Base-by-base conservation (phyloP, 2,329 filamentous ascomycete genomes). In the Cytospora schulzeri region DNA sequence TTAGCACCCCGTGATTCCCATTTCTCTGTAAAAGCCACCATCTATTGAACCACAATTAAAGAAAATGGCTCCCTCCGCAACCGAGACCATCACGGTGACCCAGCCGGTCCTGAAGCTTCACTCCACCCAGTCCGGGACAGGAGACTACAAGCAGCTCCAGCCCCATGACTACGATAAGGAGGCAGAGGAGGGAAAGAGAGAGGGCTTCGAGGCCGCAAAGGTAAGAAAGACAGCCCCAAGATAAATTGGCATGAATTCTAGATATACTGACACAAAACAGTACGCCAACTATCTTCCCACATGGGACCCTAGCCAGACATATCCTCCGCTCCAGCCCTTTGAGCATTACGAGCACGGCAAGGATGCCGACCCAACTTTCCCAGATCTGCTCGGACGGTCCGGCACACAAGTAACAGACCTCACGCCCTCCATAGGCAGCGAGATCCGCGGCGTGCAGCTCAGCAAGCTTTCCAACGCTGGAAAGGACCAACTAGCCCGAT, bases 301-400 rank as follows among this genome's bases (percentile, higher is more conserved):
- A 0, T 90, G 86, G 86, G 79, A 87, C 69, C 79, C 81, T 61
- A 80, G 84, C 68, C 81, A 85, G 75, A 80, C 79, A 65, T 88
- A 86, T 70, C 80, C 87, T 58, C 85, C 88, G 8, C 80, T 89
- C 24, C 77, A 87, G 70, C 83, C 81, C 0, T 91, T 91, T 69
- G 83, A 89, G 72, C 87, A 90, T 71, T 82, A 83, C 66, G 88
- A 92, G 67, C 89, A 89, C 71, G 89, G 88, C 68, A 86, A 87
- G 70, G 86, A 90, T 69, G 89, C 89, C 45, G 87, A 91, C 72
- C 76, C 82, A 9, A 76, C 79, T 2, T 90, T 86, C 71, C 81
- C 83, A 0, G 88, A 91, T 67, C 83, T 92, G 19, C 77, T 91
- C 3, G 77, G 79, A n/a, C 59, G 38, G 6, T 75, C 77, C 52